phyloP scores from a whole-genome alignment of 2,329 filamentous ascomycete species.

The Neonectria hederae region DNA sequence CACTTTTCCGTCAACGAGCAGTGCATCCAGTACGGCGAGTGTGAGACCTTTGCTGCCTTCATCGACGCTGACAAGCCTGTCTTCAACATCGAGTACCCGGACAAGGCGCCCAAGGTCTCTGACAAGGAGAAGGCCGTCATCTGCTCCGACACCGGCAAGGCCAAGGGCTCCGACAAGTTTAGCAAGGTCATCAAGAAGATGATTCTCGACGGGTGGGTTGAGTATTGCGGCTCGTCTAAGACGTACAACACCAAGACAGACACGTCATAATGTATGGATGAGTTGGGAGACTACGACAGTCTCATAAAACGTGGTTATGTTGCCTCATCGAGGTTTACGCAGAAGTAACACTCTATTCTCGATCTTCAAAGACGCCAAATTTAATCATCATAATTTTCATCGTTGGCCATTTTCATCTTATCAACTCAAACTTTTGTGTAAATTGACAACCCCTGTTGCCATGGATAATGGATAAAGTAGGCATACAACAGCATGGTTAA shows the following conservation, averaged over 20 bases:
- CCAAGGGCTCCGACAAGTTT: slow-evolving; percentile 59
- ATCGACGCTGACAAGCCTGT: slow-evolving; percentile 71
- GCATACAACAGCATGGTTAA: neutral
- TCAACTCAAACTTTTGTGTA: neutral
- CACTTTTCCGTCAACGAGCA: slow-evolving; percentile 78
- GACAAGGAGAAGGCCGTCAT: slow-evolving; percentile 47
- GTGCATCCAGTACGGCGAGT: slow-evolving; percentile 70
- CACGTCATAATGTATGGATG: slow-evolving; percentile 11
- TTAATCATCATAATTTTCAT: neutral
- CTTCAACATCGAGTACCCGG: slow-evolving; percentile 78
- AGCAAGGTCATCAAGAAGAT: slow-evolving; percentile 74
- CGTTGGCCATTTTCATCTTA: neutral
- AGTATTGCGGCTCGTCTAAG: slow-evolving; percentile 58
- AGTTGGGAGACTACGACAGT: too few relatives aligned
- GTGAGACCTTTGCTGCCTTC: slow-evolving; percentile 66
- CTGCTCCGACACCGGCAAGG: slow-evolving; percentile 53
- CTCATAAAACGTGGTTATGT: neutral
- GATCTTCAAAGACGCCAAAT: neutral
- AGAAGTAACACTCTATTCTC: neutral
- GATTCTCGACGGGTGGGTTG: slow-evolving; percentile 69
- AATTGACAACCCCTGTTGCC: neutral
- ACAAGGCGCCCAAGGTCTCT: slow-evolving; percentile 54
- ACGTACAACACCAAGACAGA: slow-evolving; percentile 41
- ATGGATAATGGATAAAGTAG: too few relatives aligned
- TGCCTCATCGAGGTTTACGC: neutral